A percentile compares a stretch with the other conserved stretches of the same genome.
These are phyloP conservation scores for Argentina anserina DNA, from an alignment of 306 rosid genomes.

Conservation along the genomic window DNA sequence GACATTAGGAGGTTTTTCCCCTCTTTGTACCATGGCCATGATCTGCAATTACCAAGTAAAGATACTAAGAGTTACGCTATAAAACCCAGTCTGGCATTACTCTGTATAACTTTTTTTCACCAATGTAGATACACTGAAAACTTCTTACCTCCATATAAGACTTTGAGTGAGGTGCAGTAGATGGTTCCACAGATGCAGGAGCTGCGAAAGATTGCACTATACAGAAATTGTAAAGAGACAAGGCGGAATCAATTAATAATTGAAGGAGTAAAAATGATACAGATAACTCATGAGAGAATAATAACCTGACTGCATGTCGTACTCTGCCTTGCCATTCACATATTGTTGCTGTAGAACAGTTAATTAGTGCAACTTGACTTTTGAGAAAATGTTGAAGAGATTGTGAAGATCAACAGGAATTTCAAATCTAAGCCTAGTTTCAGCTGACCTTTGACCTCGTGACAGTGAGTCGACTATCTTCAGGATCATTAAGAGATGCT, in stretches of 20 bases:
- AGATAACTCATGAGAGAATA: slow-evolving; percentile 21
- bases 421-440: slow-evolving; percentile 15
- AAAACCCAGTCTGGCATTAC: slow-evolving; percentile 12
- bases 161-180: slow-evolving; percentile 70
- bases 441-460: slow-evolving; percentile 64
- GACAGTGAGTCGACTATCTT: slow-evolving; percentile 45
- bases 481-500: slow-evolving; percentile 43
- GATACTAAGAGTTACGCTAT: slow-evolving; percentile 12
- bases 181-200: slow-evolving; percentile 62
- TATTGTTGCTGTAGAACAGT: slow-evolving; percentile 54
- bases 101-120: slow-evolving; percentile 3
- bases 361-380: slow-evolving; percentile 5
- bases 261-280: neutral
- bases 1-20: slow-evolving; percentile 79
- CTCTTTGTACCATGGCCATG: slow-evolving; percentile 90
- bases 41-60: slow-evolving; percentile 47
- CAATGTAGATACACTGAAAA: slow-evolving; percentile 13
- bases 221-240: slow-evolving; percentile 23
- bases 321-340: slow-evolving; percentile 61
- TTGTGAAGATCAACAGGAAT: slow-evolving; percentile 14
- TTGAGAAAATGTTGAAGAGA: slow-evolving; percentile 18
- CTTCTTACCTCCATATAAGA: slow-evolving; percentile 68
- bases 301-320: slow-evolving; percentile 58
- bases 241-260: slow-evolving; percentile 11
- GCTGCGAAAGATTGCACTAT: slow-evolving; percentile 83